Evolutionary conservation across 2,329 filamentous ascomycete genomes (phyloP).

Genomic region (Verticillium nonalfalfae): DNA sequence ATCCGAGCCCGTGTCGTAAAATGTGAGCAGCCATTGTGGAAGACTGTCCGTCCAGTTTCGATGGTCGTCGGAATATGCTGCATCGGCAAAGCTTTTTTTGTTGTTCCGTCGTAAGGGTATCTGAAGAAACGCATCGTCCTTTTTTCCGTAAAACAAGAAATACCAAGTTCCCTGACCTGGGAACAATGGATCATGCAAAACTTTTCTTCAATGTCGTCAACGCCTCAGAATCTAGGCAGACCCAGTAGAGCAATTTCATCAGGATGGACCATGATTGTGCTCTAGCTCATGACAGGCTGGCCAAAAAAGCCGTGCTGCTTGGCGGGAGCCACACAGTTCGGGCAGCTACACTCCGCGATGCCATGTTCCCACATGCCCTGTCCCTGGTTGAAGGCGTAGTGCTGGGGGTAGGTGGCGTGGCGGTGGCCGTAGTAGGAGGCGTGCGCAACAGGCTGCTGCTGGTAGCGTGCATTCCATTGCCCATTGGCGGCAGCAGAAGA

Average conservation of each 20-base stretch:
- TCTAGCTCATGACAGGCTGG: slow-evolving; percentile 49
- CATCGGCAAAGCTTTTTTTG: slow-evolving; percentile 5
- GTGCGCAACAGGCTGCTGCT: slow-evolving; percentile 30
- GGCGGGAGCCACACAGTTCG: slow-evolving; percentile 34
- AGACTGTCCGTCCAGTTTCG: background rate
- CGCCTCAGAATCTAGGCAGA: background rate
- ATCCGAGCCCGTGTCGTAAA: slow-evolving; percentile 9
- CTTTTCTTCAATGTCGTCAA: background rate
- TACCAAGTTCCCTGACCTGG: slow-evolving; percentile 7
- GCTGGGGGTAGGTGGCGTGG: slow-evolving; percentile 25
- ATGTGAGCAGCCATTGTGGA: slow-evolving; percentile 1
- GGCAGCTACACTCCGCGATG: slow-evolving; percentile 42
- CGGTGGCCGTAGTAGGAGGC: slow-evolving; percentile 31
- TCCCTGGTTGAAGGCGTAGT: slow-evolving; percentile 35
- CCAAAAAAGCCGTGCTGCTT: slow-evolving; percentile 45
- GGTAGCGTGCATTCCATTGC: slow-evolving; percentile 37
- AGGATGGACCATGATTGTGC: background rate
- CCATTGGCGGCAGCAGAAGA: slow-evolving; percentile 29
- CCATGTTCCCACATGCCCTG: slow-evolving; percentile 45
- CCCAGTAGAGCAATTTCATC: background rate
- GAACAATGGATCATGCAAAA: background rate
- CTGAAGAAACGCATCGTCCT: slow-evolving; percentile 14
- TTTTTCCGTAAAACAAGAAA: slow-evolving; percentile 10
- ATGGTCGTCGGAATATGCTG: background rate
- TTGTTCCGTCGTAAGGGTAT: slow-evolving; percentile 14